Percentiles rank a stretch among this genome's conserved stretches.
Evolutionary conservation across 257 asterid species (phyloP).

Genomic region (Solanum sitiens): DNA sequence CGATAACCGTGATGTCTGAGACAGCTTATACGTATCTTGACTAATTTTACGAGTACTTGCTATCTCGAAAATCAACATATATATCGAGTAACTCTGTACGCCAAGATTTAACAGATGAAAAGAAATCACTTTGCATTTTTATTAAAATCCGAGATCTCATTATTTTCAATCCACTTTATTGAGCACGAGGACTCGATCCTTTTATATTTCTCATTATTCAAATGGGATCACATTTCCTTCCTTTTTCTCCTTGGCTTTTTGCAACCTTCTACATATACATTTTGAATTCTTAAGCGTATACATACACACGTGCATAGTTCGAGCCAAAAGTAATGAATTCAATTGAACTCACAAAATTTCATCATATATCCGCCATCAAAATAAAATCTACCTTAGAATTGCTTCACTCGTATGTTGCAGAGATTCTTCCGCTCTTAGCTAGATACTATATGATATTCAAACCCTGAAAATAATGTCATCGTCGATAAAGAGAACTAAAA

Average conservation of each 20-base stretch:
- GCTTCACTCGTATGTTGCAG: neutral
- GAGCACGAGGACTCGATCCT: neutral
- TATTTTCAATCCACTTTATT: neutral
- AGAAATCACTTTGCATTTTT: neutral
- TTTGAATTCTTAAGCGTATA: neutral
- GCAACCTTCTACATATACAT: neutral
- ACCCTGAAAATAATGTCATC: neutral
- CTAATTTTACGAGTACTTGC: neutral
- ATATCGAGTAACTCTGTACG: neutral
- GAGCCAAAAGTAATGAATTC: neutral
- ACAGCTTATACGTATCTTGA: neutral
- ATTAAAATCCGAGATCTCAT: neutral
- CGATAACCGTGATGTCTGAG: neutral
- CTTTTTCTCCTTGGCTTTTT: neutral
- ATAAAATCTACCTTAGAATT: neutral
- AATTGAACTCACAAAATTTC: neutral
- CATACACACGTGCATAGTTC: neutral
- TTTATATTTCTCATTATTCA: neutral
- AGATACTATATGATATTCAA: too few relatives aligned
- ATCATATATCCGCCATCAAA: neutral
- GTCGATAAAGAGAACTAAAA: neutral
- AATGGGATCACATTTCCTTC: neutral
- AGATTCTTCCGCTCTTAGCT: neutral
- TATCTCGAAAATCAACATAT: neutral
- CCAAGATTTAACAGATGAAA: neutral